Conservation (phyloP, 1,139 yeast genomes). For the Taphrina populina region DNA sequence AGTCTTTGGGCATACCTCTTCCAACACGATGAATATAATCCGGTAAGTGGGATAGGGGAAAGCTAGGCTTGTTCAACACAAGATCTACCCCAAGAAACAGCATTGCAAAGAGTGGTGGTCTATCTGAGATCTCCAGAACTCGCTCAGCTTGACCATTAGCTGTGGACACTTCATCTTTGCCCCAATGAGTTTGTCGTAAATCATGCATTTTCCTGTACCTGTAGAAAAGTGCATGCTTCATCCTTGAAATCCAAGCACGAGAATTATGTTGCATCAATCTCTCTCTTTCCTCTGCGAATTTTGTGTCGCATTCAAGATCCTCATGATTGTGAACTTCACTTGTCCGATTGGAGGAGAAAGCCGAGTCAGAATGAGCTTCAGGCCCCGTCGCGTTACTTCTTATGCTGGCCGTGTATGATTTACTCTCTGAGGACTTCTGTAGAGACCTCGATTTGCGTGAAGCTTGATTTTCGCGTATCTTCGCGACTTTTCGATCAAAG, state of each 20-base stretch:
- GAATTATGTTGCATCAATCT: slow-evolving; percentile 53
- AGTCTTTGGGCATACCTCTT: slow-evolving; percentile 74
- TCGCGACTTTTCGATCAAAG: slow-evolving; percentile 52
- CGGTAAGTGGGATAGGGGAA: slow-evolving; percentile 56
- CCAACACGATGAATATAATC: slow-evolving; percentile 69
- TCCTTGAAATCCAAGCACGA: slow-evolving; percentile 68
- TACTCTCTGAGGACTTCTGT: background rate
- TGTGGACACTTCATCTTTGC: slow-evolving; percentile 41
- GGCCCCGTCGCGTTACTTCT: background rate
- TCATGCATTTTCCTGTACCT: slow-evolving; percentile 50
- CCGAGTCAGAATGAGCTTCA: background rate
- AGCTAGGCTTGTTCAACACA: slow-evolving; percentile 56
- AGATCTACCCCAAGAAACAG: slow-evolving; percentile 60
- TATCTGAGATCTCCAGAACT: slow-evolving; percentile 58
- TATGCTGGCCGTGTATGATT: background rate
- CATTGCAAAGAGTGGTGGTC: slow-evolving; percentile 65
- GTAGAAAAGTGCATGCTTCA: slow-evolving; percentile 22
- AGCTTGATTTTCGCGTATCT: slow-evolving; percentile 38
- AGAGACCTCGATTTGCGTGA: background rate
- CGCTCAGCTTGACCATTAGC: slow-evolving; percentile 51
- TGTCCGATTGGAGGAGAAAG: background rate
- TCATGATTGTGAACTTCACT: background rate
- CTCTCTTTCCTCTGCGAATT: slow-evolving; percentile 28
- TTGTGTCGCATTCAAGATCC: background rate
- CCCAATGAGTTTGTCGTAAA: slow-evolving; percentile 58